These are phyloP conservation scores for Anisodus acutangulus DNA, from an alignment of 257 asterid genomes.

Conservation along the genomic window DNA sequence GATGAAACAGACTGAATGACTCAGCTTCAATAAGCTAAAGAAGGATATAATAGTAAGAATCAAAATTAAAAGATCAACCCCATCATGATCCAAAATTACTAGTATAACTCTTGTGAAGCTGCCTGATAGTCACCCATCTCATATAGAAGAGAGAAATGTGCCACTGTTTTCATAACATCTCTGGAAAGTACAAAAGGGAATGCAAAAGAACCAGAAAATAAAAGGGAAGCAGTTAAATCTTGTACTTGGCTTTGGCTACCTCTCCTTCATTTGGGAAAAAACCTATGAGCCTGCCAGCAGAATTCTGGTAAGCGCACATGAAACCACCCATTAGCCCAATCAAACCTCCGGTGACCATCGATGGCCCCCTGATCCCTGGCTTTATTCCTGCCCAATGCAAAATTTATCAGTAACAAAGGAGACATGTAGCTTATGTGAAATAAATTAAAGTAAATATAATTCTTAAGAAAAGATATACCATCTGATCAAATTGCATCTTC, in stretches of 20 bases:
- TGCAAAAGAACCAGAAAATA: background rate
- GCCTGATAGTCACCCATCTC: background rate
- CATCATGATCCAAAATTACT: background rate
- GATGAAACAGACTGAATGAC: background rate
- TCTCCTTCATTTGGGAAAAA: slow-evolving; percentile 96
- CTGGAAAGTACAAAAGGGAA: background rate
- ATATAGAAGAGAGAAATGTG: background rate
- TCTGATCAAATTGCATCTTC: too few species aligned
- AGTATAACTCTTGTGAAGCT: background rate
- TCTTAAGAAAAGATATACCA: too few species aligned
- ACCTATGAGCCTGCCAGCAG: slow-evolving; percentile 97
- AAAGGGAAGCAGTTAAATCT: slow-evolving; percentile 47
- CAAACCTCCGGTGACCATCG: slow-evolving; percentile 97
- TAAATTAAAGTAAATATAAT: too few species aligned
- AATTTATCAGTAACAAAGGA: background rate
- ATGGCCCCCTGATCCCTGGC: slow-evolving; percentile 96
- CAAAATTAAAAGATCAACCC: background rate
- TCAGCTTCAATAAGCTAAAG: background rate
- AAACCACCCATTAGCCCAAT: slow-evolving; percentile 96
- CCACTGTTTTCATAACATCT: background rate
- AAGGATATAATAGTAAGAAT: background rate
- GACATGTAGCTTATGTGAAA: background rate
- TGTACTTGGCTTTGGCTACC: slow-evolving; percentile 87
- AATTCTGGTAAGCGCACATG: slow-evolving; percentile 96
- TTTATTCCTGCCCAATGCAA: slow-evolving; percentile 59